Conservation (phyloP, 2,329 filamentous ascomycete species). For the Calonectria pteridis region DNA sequence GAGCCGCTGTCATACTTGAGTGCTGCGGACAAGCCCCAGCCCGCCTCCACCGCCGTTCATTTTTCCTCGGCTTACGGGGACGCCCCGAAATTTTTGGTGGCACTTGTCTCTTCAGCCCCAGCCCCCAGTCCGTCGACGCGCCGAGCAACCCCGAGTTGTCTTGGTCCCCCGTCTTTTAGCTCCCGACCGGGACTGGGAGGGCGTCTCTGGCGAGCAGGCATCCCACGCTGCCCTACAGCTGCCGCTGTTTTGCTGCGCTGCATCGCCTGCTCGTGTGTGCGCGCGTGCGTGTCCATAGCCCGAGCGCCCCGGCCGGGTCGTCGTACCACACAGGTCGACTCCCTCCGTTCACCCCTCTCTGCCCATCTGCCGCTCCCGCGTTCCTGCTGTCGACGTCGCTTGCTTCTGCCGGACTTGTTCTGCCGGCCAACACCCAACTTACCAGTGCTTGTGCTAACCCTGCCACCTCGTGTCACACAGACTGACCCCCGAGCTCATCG, state of each 20-base stretch:
- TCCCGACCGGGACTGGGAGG: slow-evolving; percentile 14
- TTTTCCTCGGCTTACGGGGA: slow-evolving; percentile 38
- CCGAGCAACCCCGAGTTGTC: slow-evolving; percentile 23
- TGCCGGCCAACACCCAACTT: slow-evolving; percentile 3
- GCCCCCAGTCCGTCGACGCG: slow-evolving; percentile 22
- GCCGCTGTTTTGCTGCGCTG: slow-evolving; percentile 8
- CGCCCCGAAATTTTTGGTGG: slow-evolving; percentile 36
- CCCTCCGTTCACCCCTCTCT: slow-evolving; percentile 24
- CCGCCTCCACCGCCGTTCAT: slow-evolving; percentile 39
- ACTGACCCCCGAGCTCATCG: slow-evolving; percentile 68
- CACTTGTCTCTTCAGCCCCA: slow-evolving; percentile 15
- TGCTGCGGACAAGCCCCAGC: slow-evolving; percentile 24
- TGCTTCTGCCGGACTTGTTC: slow-evolving; percentile 12
- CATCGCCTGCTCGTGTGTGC: slow-evolving; percentile 13
- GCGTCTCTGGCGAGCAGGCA: not conserved
- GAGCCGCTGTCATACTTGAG: slow-evolving; percentile 31
- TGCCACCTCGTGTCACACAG: slow-evolving; percentile 46
- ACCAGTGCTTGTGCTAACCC: slow-evolving; percentile 40
- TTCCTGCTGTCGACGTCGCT: slow-evolving; percentile 15
- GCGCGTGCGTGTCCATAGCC: slow-evolving; percentile 30
- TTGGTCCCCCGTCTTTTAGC: not conserved
- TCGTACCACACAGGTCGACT: slow-evolving; percentile 36
- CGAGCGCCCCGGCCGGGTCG: slow-evolving; percentile 42
- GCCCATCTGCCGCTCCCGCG: slow-evolving; percentile 18
- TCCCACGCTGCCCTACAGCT: not conserved